phyloP scores from a whole-genome alignment of 2,329 filamentous ascomycete species.

The Botrytis paeoniae region DNA sequence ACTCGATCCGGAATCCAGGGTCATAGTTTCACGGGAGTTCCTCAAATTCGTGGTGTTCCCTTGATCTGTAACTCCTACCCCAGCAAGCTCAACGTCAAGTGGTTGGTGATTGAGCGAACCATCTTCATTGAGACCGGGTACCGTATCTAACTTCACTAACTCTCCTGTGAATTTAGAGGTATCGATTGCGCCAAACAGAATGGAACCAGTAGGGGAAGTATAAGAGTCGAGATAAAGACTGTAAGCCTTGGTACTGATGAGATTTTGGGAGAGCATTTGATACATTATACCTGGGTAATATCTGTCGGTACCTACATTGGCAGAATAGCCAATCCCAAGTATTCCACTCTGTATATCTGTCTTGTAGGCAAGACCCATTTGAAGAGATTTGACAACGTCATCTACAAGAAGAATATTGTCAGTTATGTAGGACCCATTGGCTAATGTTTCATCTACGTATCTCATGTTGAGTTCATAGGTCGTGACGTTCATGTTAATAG shows the following conservation, averaged over 20 bases:
- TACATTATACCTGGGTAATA: too few relatives aligned
- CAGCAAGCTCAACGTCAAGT: too few relatives aligned
- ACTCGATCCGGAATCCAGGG: too few relatives aligned
- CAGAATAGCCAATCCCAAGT: slow-evolving; percentile 56
- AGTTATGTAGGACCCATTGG: slow-evolving; percentile 50
- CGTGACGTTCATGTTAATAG: neutral
- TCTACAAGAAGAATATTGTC: slow-evolving; percentile 43
- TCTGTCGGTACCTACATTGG: too few relatives aligned
- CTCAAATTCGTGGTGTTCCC: too few relatives aligned
- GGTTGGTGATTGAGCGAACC: too few relatives aligned
- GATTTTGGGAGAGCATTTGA: slow-evolving; percentile 42
- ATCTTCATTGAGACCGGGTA: too few relatives aligned
- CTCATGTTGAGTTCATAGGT: slow-evolving; percentile 48
- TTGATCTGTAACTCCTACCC: too few relatives aligned
- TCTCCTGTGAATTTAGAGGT: slow-evolving; percentile 44
- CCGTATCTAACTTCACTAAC: slow-evolving; percentile 30
- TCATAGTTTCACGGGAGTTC: too few relatives aligned
- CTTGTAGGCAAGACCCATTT: slow-evolving; percentile 53
- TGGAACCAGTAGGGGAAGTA: slow-evolving; percentile 33
- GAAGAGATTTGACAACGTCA: slow-evolving; percentile 46
- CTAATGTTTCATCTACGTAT: slow-evolving; percentile 58
- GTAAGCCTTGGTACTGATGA: slow-evolving; percentile 44
- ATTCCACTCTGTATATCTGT: slow-evolving; percentile 51
- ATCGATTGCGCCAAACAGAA: slow-evolving; percentile 47
- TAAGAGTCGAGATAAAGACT: slow-evolving; percentile 38